Evolutionary conservation across 2,329 filamentous ascomycete species (phyloP).

Genomic region (Elsinoe ampelina): DNA sequence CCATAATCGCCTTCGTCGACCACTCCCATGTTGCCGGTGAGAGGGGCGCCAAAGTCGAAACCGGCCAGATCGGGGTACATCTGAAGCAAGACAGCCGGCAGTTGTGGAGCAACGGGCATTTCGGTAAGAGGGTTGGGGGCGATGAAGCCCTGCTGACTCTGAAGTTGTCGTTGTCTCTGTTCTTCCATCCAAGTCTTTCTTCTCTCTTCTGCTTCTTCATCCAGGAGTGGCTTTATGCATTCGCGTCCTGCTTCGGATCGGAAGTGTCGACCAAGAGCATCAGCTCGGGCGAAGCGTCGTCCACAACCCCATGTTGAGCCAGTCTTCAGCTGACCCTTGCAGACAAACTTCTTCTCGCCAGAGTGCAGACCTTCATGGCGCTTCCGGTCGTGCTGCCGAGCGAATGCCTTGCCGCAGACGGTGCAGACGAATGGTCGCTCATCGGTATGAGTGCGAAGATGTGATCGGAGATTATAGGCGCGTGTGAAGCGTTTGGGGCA

Average conservation of each 20-base stretch:
- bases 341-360: constrained; percentile 98
- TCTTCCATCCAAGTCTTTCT: constrained; percentile 60
- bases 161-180: constrained; percentile 53
- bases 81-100: constrained; percentile 80
- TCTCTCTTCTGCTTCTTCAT: constrained; percentile 81
- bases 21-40: constrained; percentile 45
- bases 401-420: constrained; percentile 94
- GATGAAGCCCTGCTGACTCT: constrained; percentile 35
- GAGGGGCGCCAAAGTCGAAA: constrained; percentile 61
- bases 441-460: constrained; percentile 91
- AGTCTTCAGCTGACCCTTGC: constrained; percentile 78
- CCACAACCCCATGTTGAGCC: constrained; percentile 87
- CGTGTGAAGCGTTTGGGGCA: constrained; percentile 95
- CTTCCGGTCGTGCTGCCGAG: constrained; percentile 93
- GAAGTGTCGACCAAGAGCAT: constrained; percentile 79
- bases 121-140: constrained; percentile 25
- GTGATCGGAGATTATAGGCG: constrained; percentile 91
- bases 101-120: constrained; percentile 40
- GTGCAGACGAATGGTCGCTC: constrained; percentile 96
- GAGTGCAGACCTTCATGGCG: constrained; percentile 93
- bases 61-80: constrained; percentile 91
- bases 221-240: constrained; percentile 93
- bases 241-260: constrained; percentile 89
- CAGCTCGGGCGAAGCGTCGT: constrained; percentile 84
- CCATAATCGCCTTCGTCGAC: constrained; percentile 63